Conservation (phyloP, 495 filamentous ascomycete genomes). For the Trichoderma parareesei region DNA sequence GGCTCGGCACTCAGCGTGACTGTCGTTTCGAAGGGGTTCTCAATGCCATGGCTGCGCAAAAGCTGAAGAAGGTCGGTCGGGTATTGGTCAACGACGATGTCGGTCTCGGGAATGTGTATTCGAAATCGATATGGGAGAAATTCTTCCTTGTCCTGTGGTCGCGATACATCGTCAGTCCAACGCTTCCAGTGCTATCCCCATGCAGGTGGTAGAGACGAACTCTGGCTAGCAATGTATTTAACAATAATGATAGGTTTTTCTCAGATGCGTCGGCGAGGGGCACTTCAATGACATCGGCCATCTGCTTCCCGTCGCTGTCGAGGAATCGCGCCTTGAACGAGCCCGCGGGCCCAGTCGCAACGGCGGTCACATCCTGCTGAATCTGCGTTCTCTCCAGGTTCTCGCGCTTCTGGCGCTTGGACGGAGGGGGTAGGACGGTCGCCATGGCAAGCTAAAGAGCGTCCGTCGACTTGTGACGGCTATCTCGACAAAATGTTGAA, state of each 20-base stretch:
- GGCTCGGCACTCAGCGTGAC: constrained; percentile 76
- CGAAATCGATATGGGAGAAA: constrained; percentile 85
- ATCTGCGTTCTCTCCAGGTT: constrained; percentile 60
- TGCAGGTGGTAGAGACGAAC: constrained; percentile 29
- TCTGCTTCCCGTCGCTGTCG: constrained; percentile 65
- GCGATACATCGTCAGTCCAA: neutral
- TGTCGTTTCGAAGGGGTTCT: constrained; percentile 43
- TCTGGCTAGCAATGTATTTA: constrained; percentile 80
- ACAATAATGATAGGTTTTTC: constrained; percentile 82
- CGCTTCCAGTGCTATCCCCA: constrained; percentile 19
- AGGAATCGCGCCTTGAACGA: constrained; percentile 80
- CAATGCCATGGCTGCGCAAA: constrained; percentile 39
- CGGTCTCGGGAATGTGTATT: constrained; percentile 51
- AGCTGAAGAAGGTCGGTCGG: constrained; percentile 44
- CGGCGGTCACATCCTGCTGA: constrained; percentile 68
- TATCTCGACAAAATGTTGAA: constrained; percentile 5
- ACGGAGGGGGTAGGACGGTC: constrained; percentile 80
- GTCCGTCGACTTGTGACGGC: neutral
- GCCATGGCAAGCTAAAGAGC: constrained; percentile 51
- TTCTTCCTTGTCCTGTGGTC: constrained; percentile 54
- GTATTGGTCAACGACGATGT: constrained; percentile 65
- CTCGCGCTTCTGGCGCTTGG: constrained; percentile 78
- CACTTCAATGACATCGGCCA: constrained; percentile 62
- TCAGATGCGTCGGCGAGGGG: constrained; percentile 78
- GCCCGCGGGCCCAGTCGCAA: constrained; percentile 60